Evolutionary conservation across 306 rosid genomes (phyloP).

Genomic region (Adenanthera pavonina): DNA sequence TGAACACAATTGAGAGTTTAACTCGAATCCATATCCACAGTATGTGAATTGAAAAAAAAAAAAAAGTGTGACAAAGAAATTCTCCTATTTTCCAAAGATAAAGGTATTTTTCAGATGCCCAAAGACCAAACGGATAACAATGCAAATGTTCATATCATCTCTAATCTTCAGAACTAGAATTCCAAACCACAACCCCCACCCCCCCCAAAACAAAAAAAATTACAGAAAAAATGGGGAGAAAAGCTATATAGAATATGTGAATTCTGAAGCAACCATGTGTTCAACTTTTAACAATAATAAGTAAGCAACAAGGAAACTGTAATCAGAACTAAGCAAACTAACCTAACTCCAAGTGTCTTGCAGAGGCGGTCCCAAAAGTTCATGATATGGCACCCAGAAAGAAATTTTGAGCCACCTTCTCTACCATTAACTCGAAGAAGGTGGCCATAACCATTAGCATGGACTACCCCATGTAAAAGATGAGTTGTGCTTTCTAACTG

Average conservation of each 20-base stretch:
- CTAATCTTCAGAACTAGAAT: background rate
- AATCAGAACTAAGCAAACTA: conserved; percentile 35
- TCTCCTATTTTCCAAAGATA: conserved; percentile 22
- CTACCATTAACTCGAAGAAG: conserved; percentile 96
- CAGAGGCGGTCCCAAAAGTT: conserved; percentile 96
- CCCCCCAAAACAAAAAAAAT: too few relatives aligned
- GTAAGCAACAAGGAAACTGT: conserved; percentile 4
- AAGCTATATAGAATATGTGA: background rate
- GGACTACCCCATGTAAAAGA: conserved; percentile 92
- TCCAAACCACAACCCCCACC: background rate
- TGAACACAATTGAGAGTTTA: conserved; percentile 35
- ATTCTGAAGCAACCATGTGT: conserved; percentile 27
- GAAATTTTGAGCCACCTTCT: conserved; percentile 90
- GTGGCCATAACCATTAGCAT: conserved; percentile 96
- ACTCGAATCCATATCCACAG: conserved; percentile 24
- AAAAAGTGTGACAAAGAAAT: conserved; percentile 26
- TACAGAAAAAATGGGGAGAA: background rate
- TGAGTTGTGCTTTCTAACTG: conserved; percentile 92
- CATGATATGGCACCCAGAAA: conserved; percentile 90
- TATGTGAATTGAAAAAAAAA: background rate
- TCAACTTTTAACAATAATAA: conserved; percentile 24
- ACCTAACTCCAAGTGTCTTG: conserved; percentile 90
- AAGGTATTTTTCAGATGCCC: conserved; percentile 25
- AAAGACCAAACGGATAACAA: conserved; percentile 20
- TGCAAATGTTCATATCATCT: background rate